phyloP scores from a whole-genome alignment of 495 filamentous ascomycete genomes.

The Xylaria nigripes region DNA sequence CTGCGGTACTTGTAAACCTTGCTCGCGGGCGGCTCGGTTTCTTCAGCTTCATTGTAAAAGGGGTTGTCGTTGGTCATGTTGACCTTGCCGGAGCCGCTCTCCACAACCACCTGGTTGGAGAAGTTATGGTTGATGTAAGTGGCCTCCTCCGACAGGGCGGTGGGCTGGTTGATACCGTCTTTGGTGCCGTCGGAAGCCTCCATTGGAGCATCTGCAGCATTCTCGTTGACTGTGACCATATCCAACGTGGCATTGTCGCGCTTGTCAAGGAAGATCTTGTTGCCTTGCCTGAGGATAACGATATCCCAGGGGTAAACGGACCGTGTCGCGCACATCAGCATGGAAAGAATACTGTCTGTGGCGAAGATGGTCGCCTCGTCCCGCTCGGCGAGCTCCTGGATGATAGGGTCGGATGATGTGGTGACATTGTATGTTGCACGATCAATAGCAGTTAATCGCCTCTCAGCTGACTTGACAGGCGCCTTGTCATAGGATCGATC shows the following conservation, averaged over 20 bases:
- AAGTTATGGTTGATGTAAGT: constrained; percentile 99
- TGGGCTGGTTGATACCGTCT: constrained; percentile 85
- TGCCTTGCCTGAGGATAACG: constrained; percentile 77
- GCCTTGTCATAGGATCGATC: constrained; percentile 90
- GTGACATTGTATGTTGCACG: constrained; percentile 96
- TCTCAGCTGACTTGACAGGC: constrained; percentile 77
- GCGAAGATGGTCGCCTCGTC: constrained; percentile 96
- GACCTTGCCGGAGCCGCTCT: constrained; percentile 67
- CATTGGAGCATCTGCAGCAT: constrained; percentile 90
- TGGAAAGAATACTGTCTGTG: constrained; percentile 91
- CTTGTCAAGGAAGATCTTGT: constrained; percentile 98
- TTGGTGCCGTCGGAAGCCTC: constrained; percentile 89
- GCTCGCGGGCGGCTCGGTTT: constrained; percentile 83
- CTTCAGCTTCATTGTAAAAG: constrained; percentile 91
- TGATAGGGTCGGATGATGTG: constrained; percentile 88
- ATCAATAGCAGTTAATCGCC: constrained; percentile 78
- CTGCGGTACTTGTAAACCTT: constrained; percentile 98
- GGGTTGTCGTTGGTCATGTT: constrained; percentile 84
- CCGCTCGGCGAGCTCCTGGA: constrained; percentile 94
- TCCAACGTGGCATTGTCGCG: constrained; percentile 87
- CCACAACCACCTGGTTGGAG: constrained; percentile 81
- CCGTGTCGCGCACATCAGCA: constrained; percentile 96
- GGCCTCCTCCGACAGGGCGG: constrained; percentile 85
- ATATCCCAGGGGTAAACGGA: constrained; percentile 98
- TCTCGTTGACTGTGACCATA: constrained; percentile 97